Evolutionary conservation across 2,329 filamentous ascomycete species (phyloP).

Genomic region (Dactylonectria macrodidyma): DNA sequence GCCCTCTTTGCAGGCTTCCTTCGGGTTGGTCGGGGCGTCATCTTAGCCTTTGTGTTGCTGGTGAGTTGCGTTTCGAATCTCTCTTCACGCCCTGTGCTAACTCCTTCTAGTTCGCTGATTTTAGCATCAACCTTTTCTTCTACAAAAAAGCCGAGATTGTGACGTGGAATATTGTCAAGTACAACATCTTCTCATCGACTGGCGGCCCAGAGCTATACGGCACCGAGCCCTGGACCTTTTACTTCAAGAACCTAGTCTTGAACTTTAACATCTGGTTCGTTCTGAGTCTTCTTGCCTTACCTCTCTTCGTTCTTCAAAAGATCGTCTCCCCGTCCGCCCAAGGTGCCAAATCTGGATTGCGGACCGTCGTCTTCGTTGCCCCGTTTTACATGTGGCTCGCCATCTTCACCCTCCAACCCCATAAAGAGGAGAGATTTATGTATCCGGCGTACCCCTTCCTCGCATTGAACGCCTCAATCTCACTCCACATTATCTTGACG

Average conservation of each 20-base stretch:
- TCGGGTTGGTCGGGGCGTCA: slow-evolving; percentile 76
- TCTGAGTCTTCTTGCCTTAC: slow-evolving; percentile 81
- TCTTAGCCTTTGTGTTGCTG: slow-evolving; percentile 77
- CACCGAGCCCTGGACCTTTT: slow-evolving; percentile 97
- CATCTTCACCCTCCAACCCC: slow-evolving; percentile 92
- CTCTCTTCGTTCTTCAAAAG: slow-evolving; percentile 83
- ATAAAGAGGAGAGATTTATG: slow-evolving; percentile 99
- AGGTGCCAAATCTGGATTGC: slow-evolving; percentile 78
- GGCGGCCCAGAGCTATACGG: slow-evolving; percentile 94
- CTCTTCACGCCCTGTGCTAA: not conserved
- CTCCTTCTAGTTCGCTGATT: slow-evolving; percentile 72
- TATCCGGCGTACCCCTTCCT: slow-evolving; percentile 95
- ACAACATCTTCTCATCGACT: slow-evolving; percentile 90
- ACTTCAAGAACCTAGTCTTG: slow-evolving; percentile 88
- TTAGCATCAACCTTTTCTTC: slow-evolving; percentile 84
- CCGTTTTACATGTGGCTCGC: slow-evolving; percentile 96
- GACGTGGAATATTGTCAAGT: slow-evolving; percentile 93
- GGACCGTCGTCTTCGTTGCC: slow-evolving; percentile 82
- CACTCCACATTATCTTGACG: slow-evolving; percentile 84
- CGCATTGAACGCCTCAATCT: slow-evolving; percentile 88
- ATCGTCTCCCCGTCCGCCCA: slow-evolving; percentile 72
- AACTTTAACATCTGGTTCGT: slow-evolving; percentile 98
- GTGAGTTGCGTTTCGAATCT: slow-evolving; percentile 61
- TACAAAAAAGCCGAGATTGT: slow-evolving; percentile 85
- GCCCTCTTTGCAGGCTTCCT: slow-evolving; percentile 72